phyloP scores from a whole-genome alignment of 1,284 basidiomycete species.

The Chondrostereum purpureum region DNA sequence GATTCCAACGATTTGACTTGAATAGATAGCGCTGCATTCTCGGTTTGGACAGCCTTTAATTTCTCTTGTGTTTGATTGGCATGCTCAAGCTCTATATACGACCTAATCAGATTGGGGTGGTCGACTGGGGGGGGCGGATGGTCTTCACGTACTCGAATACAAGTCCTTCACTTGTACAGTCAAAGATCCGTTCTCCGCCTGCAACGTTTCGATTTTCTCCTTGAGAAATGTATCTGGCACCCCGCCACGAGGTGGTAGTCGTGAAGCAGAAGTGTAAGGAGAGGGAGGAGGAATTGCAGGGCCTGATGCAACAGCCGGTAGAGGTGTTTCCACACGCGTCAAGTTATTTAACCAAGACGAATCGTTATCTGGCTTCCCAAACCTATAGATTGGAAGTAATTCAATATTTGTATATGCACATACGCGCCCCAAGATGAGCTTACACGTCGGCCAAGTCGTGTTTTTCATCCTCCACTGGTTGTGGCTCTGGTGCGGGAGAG shows the following conservation, averaged over 20 bases:
- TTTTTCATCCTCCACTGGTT: constrained; percentile 28
- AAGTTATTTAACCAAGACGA: constrained; percentile 55
- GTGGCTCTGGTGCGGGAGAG: constrained; percentile 39
- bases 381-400: constrained; percentile 1
- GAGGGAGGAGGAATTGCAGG: constrained; percentile 9
- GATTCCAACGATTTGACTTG: background rate
- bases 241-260: no score
- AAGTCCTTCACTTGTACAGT: no score
- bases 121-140: constrained; percentile 2
- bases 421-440: constrained; percentile 20
- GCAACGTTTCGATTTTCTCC: no score
- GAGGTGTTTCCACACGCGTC: constrained; percentile 38
- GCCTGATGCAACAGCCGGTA: constrained; percentile 14
- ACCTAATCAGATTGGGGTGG: no score
- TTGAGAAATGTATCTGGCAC: no score
- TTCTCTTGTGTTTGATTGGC: constrained; percentile 10
- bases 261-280: constrained; percentile 16
- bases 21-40: background rate
- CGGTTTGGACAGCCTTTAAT: constrained; percentile 5
- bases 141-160: no score
- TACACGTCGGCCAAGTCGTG: constrained; percentile 48
- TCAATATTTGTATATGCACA: no score
- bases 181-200: no score
- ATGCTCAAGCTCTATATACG: no score
- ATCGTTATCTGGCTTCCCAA: constrained; percentile 20